A percentile compares a stretch with the other conserved stretches of the same genome.
These are phyloP conservation scores for Reutealis trisperma DNA, from an alignment of 345 rosid genomes.

Conservation along the genomic window DNA sequence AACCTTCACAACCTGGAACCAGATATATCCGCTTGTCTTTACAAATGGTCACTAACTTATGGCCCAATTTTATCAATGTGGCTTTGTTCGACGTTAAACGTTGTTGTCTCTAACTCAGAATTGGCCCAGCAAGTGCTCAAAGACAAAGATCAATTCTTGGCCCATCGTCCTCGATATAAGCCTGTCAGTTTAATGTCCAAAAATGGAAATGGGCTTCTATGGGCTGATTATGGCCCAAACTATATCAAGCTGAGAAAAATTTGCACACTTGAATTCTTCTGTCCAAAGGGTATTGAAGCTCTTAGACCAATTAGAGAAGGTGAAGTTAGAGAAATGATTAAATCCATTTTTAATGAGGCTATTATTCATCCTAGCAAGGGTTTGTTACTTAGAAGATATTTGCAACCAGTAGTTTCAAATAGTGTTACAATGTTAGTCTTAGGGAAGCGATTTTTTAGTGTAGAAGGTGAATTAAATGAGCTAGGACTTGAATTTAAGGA, in stretches of 20 bases:
- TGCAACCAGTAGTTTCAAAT: constrained; percentile 85
- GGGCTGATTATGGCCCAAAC: constrained; percentile 92
- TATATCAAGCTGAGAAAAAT: constrained; percentile 83
- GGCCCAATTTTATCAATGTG: constrained; percentile 88
- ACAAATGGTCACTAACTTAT: constrained; percentile 74
- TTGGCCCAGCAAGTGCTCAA: constrained; percentile 76
- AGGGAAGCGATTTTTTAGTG: constrained; percentile 74
- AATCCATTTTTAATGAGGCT: constrained; percentile 62
- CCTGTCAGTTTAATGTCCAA: constrained; percentile 55
- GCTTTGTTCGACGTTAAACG: constrained; percentile 81
- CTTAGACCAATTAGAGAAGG: constrained; percentile 86
- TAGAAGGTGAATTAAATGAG: constrained; percentile 62
- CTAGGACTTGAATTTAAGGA: constrained; percentile 89
- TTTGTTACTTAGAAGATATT: constrained; percentile 53
- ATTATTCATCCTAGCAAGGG: constrained; percentile 41
- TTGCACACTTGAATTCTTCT: constrained; percentile 81
- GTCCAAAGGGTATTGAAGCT: constrained; percentile 66
- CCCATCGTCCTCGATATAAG: constrained; percentile 67
- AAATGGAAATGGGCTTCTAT: constrained; percentile 75
- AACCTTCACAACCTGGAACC: constrained; percentile 85
- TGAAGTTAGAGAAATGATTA: constrained; percentile 84
- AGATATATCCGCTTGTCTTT: constrained; percentile 65
- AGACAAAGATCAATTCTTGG: constrained; percentile 69
- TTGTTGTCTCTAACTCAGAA: constrained; percentile 64
- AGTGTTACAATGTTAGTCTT: constrained; percentile 82